These are phyloP conservation scores for Russula olivacea DNA, from an alignment of 768 basidiomycete species.

Conservation along the genomic window DNA sequence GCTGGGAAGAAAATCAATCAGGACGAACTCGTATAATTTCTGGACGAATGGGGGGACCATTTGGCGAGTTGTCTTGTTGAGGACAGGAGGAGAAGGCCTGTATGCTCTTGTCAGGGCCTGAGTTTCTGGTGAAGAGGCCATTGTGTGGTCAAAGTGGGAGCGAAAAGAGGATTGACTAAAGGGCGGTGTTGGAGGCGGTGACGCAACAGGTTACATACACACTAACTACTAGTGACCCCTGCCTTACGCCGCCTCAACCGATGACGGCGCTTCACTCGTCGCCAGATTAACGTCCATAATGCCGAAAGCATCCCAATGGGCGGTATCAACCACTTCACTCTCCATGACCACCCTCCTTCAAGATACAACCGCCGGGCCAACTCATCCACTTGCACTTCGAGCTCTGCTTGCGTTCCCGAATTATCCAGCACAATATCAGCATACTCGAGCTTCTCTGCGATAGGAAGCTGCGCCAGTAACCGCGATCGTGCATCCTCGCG, in stretches of 20 bases:
- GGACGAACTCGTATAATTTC: conserved; percentile 82
- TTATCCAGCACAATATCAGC: conserved; percentile 89
- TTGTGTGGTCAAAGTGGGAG: background rate
- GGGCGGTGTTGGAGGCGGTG: background rate
- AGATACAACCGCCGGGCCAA: conserved; percentile 39
- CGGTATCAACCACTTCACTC: conserved; percentile 56
- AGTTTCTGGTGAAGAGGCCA: conserved; percentile 36
- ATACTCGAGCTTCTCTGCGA: conserved; percentile 71
- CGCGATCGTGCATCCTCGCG: conserved; percentile 65
- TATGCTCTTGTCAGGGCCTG: conserved; percentile 50
- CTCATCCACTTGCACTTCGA: conserved; percentile 49
- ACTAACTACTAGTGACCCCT: background rate
- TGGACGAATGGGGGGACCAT: conserved; percentile 81
- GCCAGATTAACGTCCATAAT: conserved; percentile 36
- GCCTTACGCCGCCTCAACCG: background rate
- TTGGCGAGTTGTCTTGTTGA: conserved; percentile 44
- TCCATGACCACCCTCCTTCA: conserved; percentile 52
- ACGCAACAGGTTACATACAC: background rate
- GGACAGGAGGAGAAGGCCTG: conserved; percentile 36
- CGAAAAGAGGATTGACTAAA: too few relatives aligned
- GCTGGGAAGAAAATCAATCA: conserved; percentile 21
- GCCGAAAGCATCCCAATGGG: conserved; percentile 49
- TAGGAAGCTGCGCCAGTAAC: conserved; percentile 74
- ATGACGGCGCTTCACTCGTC: conserved; percentile 27
- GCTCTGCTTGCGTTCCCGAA: conserved; percentile 64